These are phyloP conservation scores for fission yeast (Schizosaccharomyces pombe) DNA, from an alignment of 805 yeast genomes.

Conservation along the genomic window ASM294v3 CU329670.1:1419001-1419500, in stretches of 20 bases:
- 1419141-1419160: slow-evolving; percentile 4
- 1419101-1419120: slow-evolving; percentile 1
- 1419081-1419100: neutral
- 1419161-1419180: slow-evolving; percentile 5
- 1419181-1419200: slow-evolving; percentile 2
- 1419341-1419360: neutral
- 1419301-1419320: slow-evolving; percentile 3
- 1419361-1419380: neutral
- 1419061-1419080: neutral
- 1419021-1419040: neutral
- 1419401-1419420: neutral
- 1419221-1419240: neutral
- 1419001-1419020: no score
- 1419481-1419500: neutral
- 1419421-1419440: neutral
- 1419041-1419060: neutral
- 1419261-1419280: neutral
- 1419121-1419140: neutral
- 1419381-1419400: neutral
- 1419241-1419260: neutral
- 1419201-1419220: slow-evolving; percentile 4
- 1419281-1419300: slow-evolving; percentile 3
- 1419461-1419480: neutral
- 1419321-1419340: neutral
- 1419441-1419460: neutral